Percentiles rank a stretch among this genome's conserved stretches.
phyloP scores from a whole-genome alignment of 495 filamentous ascomycete genomes.

The Hypoxylon trugodes region DNA sequence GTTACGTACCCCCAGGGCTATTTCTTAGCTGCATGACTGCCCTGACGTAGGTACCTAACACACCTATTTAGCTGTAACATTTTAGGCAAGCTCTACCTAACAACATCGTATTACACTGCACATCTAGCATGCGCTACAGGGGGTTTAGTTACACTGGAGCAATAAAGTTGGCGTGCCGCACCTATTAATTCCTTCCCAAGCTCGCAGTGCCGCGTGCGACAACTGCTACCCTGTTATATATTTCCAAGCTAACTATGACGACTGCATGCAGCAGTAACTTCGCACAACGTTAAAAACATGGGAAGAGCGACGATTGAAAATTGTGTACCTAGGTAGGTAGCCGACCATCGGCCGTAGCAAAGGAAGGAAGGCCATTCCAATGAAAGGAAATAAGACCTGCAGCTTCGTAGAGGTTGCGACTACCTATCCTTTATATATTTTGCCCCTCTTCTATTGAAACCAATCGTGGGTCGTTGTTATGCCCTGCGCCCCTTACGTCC shows the following conservation, averaged over 20 bases:
- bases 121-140: not conserved
- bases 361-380: too few species aligned
- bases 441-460: conserved; percentile 10
- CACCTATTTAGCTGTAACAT: not conserved
- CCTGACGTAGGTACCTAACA: too few species aligned
- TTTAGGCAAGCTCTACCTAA: not conserved
- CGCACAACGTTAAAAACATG: not conserved
- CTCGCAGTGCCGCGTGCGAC: conserved; percentile 4
- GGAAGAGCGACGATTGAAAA: not conserved
- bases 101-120: too few species aligned
- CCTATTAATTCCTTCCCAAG: conserved; percentile 17
- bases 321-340: not conserved
- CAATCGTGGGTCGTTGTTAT: not conserved
- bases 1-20: too few species aligned
- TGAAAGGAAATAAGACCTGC: too few species aligned
- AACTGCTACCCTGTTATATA: not conserved
- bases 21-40: too few species aligned
- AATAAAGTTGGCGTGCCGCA: conserved; percentile 21
- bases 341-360: conserved; percentile 27
- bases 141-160: conserved; percentile 24
- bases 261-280: not conserved
- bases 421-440: not conserved
- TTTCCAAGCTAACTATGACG: conserved; percentile 17
- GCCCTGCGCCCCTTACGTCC: not conserved
- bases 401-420: too few species aligned